These are phyloP conservation scores for Cyberlindnera meyerae DNA, from an alignment of 805 yeast species.

Conservation along the genomic window DNA sequence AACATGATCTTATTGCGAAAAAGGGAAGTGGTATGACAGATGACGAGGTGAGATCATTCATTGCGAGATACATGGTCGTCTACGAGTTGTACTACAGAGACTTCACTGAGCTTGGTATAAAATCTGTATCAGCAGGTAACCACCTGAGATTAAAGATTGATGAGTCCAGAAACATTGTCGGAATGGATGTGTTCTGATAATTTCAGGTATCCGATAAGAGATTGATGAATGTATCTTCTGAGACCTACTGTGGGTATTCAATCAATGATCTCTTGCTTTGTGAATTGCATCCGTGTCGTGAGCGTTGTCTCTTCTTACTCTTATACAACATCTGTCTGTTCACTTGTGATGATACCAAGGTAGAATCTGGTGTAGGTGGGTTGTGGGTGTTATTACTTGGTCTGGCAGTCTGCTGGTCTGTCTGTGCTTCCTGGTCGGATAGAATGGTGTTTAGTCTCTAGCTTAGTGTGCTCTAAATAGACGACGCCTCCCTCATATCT, in stretches of 20 bases:
- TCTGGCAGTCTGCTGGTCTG: not conserved
- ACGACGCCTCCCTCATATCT: no score
- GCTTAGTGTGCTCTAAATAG: no score
- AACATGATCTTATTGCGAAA: constrained; percentile 47
- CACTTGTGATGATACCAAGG: not conserved
- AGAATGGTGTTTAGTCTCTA: no score
- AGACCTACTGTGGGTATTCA: not conserved
- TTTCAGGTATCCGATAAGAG: constrained; percentile 13
- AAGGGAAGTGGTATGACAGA: constrained; percentile 81
- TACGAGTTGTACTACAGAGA: constrained; percentile 63
- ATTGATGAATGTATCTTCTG: constrained; percentile 3
- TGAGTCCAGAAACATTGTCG: constrained; percentile 13
- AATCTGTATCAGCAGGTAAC: constrained; percentile 11
- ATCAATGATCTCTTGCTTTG: not conserved
- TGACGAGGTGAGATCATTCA: constrained; percentile 58
- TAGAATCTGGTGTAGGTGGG: constrained; percentile 3
- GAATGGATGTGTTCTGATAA: constrained; percentile 7
- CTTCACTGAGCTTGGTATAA: constrained; percentile 30
- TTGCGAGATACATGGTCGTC: constrained; percentile 82
- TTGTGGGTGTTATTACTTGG: not conserved
- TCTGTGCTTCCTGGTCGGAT: no score
- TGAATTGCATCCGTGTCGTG: constrained; percentile 1
- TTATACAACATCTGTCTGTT: not conserved
- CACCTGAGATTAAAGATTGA: constrained; percentile 19
- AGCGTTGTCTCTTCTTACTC: constrained; percentile 1